Evolutionary conservation across 2,329 filamentous ascomycete genomes (phyloP), one percentile per base, ranked within the genome.

Genomic region (Hymenoscyphus scutula): DNA sequence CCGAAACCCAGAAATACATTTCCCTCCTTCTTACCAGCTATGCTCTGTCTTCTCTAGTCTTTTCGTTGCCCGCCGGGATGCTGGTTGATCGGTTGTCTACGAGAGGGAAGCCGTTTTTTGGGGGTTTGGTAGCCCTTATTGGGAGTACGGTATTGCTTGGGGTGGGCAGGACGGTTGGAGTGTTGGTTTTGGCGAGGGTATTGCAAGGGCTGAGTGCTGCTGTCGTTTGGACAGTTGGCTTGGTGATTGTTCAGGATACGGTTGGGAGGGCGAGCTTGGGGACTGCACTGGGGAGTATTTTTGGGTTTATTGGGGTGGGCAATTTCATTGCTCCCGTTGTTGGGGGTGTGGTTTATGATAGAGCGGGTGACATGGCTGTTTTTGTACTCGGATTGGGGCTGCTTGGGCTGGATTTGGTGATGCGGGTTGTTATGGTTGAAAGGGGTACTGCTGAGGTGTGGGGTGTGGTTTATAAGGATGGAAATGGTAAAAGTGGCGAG

Each of bases 261-360:
- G 53, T 56, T 8, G 53, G 53, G n/a, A 13, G 23, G 10, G 30
- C 37, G 32, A 48, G 37, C 15, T 37, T 58, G 56, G 56, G 56
- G 23, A 37, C 25, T 11, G 19, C 34, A 7, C 23, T 58, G 13
- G 56, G 56, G 5, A 27, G 34, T 25, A 48, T 41, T 25, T 58
- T 58, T 25, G 34, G 56, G 13, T 81, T 86, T 64, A 81, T 85
- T 56, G 82, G 82, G 0, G 76, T 84, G 0, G 84, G 84, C 0
- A 79, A 79, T 41, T 74, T 88, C 4, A 74, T 82, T 19, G 79
- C 83, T 0, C 85, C 85, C 0, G 29, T 56, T 15, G 13, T 41
- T 41, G 37, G 37, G 2, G 37, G 37, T 17, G 13, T 41, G 13
- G 13, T 41, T 15, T 41, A 41, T 17, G 37, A 41, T 41, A 41